phyloP scores from a whole-genome alignment of 148 eudicot species.

The Persicaria tinctoria region DNA sequence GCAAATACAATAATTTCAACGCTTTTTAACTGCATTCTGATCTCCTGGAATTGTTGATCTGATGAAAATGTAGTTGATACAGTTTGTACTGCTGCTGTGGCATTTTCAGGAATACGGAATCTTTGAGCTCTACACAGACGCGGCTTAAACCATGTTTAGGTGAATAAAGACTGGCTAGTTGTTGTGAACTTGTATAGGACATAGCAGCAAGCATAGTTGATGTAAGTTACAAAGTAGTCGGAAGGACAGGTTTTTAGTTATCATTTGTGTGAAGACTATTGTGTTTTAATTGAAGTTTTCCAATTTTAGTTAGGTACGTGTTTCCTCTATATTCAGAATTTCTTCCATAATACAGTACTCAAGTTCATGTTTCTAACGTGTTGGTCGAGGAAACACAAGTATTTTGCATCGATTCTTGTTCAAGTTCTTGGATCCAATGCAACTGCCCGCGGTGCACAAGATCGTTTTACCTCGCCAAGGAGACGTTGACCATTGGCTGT shows the following conservation, averaged over 20 bases:
- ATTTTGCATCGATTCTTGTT: no score
- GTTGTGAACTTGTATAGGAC: slow-evolving; percentile 9
- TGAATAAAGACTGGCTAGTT: slow-evolving; percentile 9
- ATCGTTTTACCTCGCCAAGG: no score
- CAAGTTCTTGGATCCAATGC: no score
- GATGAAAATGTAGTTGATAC: neutral
- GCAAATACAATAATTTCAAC: neutral
- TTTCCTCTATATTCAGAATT: neutral
- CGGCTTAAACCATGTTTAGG: neutral
- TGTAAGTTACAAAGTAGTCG: neutral
- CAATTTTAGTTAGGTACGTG: neutral
- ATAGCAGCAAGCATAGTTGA: slow-evolving; percentile 10
- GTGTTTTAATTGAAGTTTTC: neutral
- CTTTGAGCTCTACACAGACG: slow-evolving; percentile 5
- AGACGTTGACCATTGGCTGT: no score
- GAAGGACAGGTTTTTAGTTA: neutral
- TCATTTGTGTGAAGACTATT: neutral
- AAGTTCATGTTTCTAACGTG: no score
- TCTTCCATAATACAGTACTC: neutral
- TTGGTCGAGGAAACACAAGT: no score
- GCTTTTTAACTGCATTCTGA: no score
- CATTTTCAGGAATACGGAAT: neutral
- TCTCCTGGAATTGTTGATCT: no score
- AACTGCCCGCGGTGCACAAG: no score
- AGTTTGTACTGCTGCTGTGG: neutral